Conservation (phyloP, 805 yeast genomes). For the Candida orba region DNA sequence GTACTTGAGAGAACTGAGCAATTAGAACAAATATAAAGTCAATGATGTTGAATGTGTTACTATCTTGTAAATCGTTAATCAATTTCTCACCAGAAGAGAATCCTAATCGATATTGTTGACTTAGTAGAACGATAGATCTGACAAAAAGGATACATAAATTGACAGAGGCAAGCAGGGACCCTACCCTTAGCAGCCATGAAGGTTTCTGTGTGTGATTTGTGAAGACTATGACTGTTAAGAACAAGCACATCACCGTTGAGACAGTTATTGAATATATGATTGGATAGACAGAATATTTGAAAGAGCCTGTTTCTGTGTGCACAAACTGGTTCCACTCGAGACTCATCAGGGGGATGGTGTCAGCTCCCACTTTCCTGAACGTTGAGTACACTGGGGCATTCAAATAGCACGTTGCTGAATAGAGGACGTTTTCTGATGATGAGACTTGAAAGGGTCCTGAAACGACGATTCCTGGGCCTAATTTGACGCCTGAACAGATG, state of each 20-base stretch:
- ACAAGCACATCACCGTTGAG: constrained; percentile 58
- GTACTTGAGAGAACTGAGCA: constrained; percentile 63
- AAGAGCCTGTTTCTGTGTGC: constrained; percentile 33
- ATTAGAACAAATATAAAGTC: constrained; percentile 53
- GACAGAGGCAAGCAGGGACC: constrained; percentile 46
- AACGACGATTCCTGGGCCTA: constrained; percentile 29
- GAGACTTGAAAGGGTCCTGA: constrained; percentile 11
- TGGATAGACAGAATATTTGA: constrained; percentile 52
- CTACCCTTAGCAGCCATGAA: constrained; percentile 40
- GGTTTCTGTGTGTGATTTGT: constrained; percentile 62
- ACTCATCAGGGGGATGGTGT: constrained; percentile 35
- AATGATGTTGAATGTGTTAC: constrained; percentile 42
- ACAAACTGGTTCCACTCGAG: constrained; percentile 44
- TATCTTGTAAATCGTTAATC: constrained; percentile 35
- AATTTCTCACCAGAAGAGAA: constrained; percentile 37
- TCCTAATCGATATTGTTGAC: constrained; percentile 35
- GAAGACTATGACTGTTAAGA: constrained; percentile 54
- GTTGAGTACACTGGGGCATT: constrained; percentile 30
- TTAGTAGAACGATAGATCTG: constrained; percentile 38
- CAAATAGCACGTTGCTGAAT: constrained; percentile 28
- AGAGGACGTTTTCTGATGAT: constrained; percentile 17
- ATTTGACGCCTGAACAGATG: constrained; percentile 25
- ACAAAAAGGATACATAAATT: constrained; percentile 47
- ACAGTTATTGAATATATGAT: constrained; percentile 55
- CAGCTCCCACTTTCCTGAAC: constrained; percentile 22